Evolutionary conservation across 2,329 filamentous ascomycete species (phyloP).

Genomic region (Pseudogymnoascus sp.): DNA sequence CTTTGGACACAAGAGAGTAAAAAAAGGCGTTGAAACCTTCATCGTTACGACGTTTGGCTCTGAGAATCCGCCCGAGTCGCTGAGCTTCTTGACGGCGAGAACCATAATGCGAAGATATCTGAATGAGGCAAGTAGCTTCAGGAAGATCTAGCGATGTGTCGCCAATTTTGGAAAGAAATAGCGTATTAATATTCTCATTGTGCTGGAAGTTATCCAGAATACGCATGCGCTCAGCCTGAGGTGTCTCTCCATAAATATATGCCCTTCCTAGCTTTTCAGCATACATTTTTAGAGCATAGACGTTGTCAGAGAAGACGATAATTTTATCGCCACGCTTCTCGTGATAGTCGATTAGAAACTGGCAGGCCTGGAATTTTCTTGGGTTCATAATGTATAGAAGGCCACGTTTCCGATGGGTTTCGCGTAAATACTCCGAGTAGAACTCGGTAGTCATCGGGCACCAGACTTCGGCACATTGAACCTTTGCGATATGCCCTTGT

Average conservation of each 20-base stretch:
- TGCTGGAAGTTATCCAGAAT: slow-evolving; percentile 94
- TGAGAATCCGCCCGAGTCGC: slow-evolving; percentile 81
- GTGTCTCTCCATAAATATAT: slow-evolving; percentile 85
- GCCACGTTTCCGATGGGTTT: slow-evolving; percentile 57
- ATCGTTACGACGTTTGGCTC: slow-evolving; percentile 92
- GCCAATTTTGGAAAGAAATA: slow-evolving; percentile 95
- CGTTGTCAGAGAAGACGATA: slow-evolving; percentile 96
- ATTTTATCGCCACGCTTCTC: slow-evolving; percentile 93
- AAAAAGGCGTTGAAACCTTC: slow-evolving; percentile 99
- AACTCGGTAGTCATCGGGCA: slow-evolving; percentile 99
- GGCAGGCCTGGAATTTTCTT: slow-evolving; percentile 90
- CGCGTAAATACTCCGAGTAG: slow-evolving; percentile 82
- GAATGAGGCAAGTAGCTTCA: slow-evolving; percentile 92
- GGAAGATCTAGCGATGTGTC: slow-evolving; percentile 97
- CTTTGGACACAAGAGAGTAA: slow-evolving; percentile 94
- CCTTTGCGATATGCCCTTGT: slow-evolving; percentile 91
- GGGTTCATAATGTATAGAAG: slow-evolving; percentile 96
- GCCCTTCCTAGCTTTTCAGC: slow-evolving; percentile 77
- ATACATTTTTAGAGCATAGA: slow-evolving; percentile 83
- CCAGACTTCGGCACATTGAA: slow-evolving; percentile 98
- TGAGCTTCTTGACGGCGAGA: slow-evolving; percentile 96
- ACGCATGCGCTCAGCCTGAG: slow-evolving; percentile 74
- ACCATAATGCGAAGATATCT: slow-evolving; percentile 95
- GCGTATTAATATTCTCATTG: slow-evolving; percentile 80
- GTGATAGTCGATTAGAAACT: slow-evolving; percentile 97